Evolutionary conservation across 768 basidiomycete species (phyloP).

Genomic region (Cantharellus anzutake): DNA sequence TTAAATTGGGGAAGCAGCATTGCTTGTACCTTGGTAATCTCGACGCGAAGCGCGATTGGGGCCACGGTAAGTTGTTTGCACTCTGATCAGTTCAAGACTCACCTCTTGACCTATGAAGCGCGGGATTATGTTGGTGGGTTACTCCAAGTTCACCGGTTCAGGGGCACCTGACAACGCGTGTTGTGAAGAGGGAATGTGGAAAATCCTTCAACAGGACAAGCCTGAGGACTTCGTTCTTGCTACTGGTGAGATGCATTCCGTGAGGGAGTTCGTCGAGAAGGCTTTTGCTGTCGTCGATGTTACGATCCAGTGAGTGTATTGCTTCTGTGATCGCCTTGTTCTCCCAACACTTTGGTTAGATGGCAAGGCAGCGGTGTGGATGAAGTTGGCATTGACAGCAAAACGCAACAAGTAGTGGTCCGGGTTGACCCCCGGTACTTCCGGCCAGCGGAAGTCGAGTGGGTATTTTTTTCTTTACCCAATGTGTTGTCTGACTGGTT

Average conservation of each 20-base stretch:
- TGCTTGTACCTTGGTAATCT: constrained; percentile 90
- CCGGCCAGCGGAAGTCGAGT: constrained; percentile 93
- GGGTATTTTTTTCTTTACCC: constrained; percentile 18
- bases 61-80: constrained; percentile 42
- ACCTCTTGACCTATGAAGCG: background rate
- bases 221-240: constrained; percentile 89
- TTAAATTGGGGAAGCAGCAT: constrained; percentile 68
- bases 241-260: constrained; percentile 88
- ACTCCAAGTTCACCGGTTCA: background rate
- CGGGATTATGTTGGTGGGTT: constrained; percentile 2
- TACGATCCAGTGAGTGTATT: constrained; percentile 35
- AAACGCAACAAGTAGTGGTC: constrained; percentile 55
- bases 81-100: background rate
- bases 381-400: constrained; percentile 56
- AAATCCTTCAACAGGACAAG: constrained; percentile 72
- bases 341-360: constrained; percentile 18
- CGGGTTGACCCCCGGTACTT: constrained; percentile 79
- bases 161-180: background rate
- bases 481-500: background rate
- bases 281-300: constrained; percentile 54
- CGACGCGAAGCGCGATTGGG: constrained; percentile 94
- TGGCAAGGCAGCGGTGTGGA: constrained; percentile 64
- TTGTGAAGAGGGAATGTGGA: constrained; percentile 76
- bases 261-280: constrained; percentile 84
- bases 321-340: background rate